Evolutionary conservation across 495 filamentous ascomycete genomes (phyloP), one percentile per base, ranked within the genome.

Genomic region (Penicillium dipodomyicola): DNA sequence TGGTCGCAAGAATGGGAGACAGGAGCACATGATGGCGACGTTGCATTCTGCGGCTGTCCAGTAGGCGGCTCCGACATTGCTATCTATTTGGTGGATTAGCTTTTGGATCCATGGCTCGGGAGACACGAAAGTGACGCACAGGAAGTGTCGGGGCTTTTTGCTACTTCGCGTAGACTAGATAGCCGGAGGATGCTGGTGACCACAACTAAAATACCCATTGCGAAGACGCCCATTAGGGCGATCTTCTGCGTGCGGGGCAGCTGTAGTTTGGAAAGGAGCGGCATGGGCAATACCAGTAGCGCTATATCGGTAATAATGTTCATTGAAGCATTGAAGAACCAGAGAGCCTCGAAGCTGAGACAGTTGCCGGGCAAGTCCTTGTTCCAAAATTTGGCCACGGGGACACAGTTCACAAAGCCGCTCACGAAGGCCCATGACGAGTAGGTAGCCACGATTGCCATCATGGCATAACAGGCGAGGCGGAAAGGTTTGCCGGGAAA

Each of bases 1-100:
- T 11, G 91, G 91, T 55, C 93, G 93, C 39, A 95, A 73, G 20
- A 88, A 91, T 14, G 91, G 91, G 20, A 95, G 84, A 62, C 89
- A 94, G 48, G 87, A 88, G 59, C 88, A 92, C 59, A 91, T 86
- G 61, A 95, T 92, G 25, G 90, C 82, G 12, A 81, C 79, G 67
- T 95, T 91, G 70, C 92, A 89, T 69, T 96, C 91, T 53, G 95
- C 83, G 23, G 87, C 87, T 17, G 87, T 91, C 91, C 90, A 96
- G 62, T 77, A 81, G 0, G 81, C 80, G 5, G 77, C 75, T 41
- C 69, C 75, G 30, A 83, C 77, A 62, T 83, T 84, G 58, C 78
- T 77, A 67, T 65, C 72, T 75, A 54, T 59, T 37, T 17, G 10
- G 2, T 49, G 45, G 22, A 39, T 61, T 55, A 57, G 54, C 17